These are phyloP conservation scores for Plasmopara halstedii DNA, from an alignment of 352 stramenopile species.

Conservation along the genomic window DNA sequence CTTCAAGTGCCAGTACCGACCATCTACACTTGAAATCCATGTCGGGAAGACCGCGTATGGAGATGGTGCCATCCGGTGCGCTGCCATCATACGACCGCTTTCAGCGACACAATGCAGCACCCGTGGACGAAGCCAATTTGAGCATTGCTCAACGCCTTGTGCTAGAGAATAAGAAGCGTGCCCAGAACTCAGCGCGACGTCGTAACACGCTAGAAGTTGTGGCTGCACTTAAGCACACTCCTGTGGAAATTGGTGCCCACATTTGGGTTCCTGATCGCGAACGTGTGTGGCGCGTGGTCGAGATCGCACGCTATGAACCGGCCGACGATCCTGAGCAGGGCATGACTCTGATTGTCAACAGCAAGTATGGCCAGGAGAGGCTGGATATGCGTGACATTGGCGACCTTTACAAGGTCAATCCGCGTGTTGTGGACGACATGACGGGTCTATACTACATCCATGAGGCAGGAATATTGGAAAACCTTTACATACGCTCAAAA, in stretches of 20 bases:
- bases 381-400: slow-evolving; percentile 77
- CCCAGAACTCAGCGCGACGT: slow-evolving; percentile 45
- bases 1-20: neutral
- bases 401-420: slow-evolving; percentile 83
- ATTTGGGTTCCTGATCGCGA: slow-evolving; percentile 84
- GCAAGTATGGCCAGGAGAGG: slow-evolving; percentile 62
- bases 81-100: slow-evolving; percentile 79
- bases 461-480: slow-evolving; percentile 79
- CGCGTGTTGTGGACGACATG: slow-evolving; percentile 83
- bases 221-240: slow-evolving; percentile 50
- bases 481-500: slow-evolving; percentile 66
- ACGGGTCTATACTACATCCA: slow-evolving; percentile 86
- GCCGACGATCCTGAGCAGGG: slow-evolving; percentile 47
- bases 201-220: slow-evolving; percentile 70
- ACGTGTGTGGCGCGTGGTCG: slow-evolving; percentile 75
- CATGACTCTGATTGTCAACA: slow-evolving; percentile 59
- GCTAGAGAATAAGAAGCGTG: slow-evolving; percentile 78
- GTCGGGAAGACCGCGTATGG: slow-evolving; percentile 44
- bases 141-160: slow-evolving; percentile 79
- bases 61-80: slow-evolving; percentile 51
- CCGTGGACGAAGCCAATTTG: slow-evolving; percentile 51
- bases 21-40: slow-evolving; percentile 2
- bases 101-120: slow-evolving; percentile 43
- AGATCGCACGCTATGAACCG: slow-evolving; percentile 55
- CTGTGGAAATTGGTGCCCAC: slow-evolving; percentile 68